phyloP scores from a whole-genome alignment of 2,329 filamentous ascomycete genomes.

The Xylariaceae sp. region DNA sequence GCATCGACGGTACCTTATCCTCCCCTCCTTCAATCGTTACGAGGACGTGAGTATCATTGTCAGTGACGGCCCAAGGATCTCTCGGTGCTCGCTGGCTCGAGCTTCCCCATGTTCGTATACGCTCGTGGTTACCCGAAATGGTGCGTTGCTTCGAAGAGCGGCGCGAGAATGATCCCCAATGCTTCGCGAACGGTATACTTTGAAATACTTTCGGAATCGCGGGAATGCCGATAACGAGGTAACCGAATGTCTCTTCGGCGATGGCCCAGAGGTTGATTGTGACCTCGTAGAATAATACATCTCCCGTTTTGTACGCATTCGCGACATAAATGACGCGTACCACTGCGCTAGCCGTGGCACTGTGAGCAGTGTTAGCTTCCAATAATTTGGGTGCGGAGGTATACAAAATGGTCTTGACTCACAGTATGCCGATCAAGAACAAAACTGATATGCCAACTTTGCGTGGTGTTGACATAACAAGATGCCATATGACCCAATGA shows the following conservation, averaged over 20 bases:
- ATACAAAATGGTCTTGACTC: slow-evolving; percentile 2
- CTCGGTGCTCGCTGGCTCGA: background rate
- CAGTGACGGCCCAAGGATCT: background rate
- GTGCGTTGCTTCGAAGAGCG: no score
- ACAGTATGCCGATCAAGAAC: slow-evolving; percentile 17
- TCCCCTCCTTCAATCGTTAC: background rate
- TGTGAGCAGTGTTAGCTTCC: background rate
- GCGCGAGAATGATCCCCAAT: no score
- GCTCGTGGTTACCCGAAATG: no score
- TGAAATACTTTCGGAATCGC: slow-evolving; percentile 12
- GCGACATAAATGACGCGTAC: slow-evolving; percentile 10
- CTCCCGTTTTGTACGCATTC: slow-evolving; percentile 6
- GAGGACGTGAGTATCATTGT: background rate
- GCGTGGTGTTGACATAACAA: slow-evolving; percentile 9
- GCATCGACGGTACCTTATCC: no score
- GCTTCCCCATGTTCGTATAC: no score
- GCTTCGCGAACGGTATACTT: slow-evolving; percentile 6
- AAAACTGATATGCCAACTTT: slow-evolving; percentile 17
- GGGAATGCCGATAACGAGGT: slow-evolving; percentile 17
- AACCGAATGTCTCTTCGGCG: slow-evolving; percentile 15
- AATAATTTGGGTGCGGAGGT: background rate
- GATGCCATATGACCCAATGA: slow-evolving; percentile 19
- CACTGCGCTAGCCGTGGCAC: slow-evolving; percentile 15
- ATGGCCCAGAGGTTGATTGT: slow-evolving; percentile 17
- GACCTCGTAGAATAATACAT: slow-evolving; percentile 11